These are phyloP conservation scores for Macrocybe gigantea DNA, from an alignment of 768 basidiomycete species.

Conservation along the genomic window DNA sequence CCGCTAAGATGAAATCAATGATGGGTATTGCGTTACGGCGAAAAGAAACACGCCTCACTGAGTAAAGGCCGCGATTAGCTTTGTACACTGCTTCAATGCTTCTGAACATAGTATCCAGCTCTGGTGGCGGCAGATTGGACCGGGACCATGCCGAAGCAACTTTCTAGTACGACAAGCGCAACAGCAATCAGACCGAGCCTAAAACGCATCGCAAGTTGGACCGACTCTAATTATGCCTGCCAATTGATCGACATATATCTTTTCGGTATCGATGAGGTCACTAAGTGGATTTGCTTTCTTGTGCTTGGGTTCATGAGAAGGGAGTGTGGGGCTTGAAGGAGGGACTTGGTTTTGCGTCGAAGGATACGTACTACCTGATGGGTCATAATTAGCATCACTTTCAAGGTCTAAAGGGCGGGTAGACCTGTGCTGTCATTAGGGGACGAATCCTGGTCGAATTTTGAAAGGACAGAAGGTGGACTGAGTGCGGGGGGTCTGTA, in stretches of 20 bases:
- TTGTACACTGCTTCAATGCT: conserved; percentile 90
- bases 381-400: conserved; percentile 3
- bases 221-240: conserved; percentile 87
- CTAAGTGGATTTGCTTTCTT: conserved; percentile 77
- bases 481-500: too few relatives aligned
- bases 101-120: conserved; percentile 92
- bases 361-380: conserved; percentile 18
- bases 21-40: conserved; percentile 1
- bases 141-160: conserved; percentile 98
- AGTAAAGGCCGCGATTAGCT: conserved; percentile 76
- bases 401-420: too few relatives aligned
- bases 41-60: conserved; percentile 34
- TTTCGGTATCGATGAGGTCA: conserved; percentile 94
- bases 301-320: conserved; percentile 37
- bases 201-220: conserved; percentile 7
- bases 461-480: too few relatives aligned
- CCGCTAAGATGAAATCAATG: conserved; percentile 49
- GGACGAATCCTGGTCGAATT: too few relatives aligned
- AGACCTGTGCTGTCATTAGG: too few relatives aligned
- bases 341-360: conserved; percentile 31
- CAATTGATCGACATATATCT: conserved; percentile 83
- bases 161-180: conserved; percentile 47
- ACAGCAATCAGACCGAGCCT: conserved; percentile 1
- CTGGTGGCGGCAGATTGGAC: conserved; percentile 86
- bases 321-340: conserved; percentile 19